phyloP scores from a whole-genome alignment of 495 filamentous ascomycete genomes.

The Xylaria flabelliformis region DNA sequence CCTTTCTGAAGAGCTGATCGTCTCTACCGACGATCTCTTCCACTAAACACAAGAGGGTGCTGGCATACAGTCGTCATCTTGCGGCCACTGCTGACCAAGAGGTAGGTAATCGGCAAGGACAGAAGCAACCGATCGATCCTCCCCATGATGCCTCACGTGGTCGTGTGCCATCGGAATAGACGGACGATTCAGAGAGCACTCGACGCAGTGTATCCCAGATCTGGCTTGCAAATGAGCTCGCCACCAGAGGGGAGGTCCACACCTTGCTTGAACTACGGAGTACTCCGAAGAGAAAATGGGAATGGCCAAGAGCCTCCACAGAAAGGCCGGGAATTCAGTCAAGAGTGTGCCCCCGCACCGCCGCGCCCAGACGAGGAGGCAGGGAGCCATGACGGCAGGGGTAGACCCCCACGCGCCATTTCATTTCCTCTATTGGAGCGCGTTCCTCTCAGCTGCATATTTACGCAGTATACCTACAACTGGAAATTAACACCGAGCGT shows the following conservation, averaged over 20 bases:
- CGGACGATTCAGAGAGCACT: background rate
- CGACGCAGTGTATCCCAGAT: constrained; percentile 3
- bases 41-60: background rate
- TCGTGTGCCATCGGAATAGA: background rate
- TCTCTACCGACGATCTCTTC: background rate
- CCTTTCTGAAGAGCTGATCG: background rate
- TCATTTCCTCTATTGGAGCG: constrained; percentile 23
- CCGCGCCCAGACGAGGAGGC: constrained; percentile 11
- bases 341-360: constrained; percentile 7
- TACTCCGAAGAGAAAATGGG: constrained; percentile 6
- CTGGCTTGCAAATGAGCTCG: constrained; percentile 4
- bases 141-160: constrained; percentile 15
- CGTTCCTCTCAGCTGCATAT: constrained; percentile 23
- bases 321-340: background rate
- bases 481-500: constrained; percentile 25
- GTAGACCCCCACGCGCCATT: constrained; percentile 26
- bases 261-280: background rate
- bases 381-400: constrained; percentile 11
- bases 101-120: background rate
- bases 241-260: background rate
- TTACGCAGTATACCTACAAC: constrained; percentile 12
- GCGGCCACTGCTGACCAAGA: constrained; percentile 2
- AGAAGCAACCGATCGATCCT: background rate
- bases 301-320: constrained; percentile 8
- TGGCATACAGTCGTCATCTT: background rate